A percentile compares a stretch with the other conserved stretches of the same genome.
phyloP scores from a whole-genome alignment of 441 rosid species.

The Syzygium syzygioides region DNA sequence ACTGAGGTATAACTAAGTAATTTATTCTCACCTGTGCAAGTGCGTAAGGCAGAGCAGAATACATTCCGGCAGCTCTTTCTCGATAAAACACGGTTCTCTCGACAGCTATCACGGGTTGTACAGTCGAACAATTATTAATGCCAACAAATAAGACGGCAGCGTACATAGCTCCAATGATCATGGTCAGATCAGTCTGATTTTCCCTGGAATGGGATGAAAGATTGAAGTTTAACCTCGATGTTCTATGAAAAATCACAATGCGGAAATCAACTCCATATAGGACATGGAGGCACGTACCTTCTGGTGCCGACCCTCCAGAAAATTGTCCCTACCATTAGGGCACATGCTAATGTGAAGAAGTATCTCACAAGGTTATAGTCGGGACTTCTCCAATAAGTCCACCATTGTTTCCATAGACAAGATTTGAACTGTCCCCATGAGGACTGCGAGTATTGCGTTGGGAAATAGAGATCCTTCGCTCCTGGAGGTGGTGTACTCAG shows the following conservation, averaged over 20 bases:
- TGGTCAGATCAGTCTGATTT: neutral
- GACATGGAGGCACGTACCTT: conserved; percentile 30
- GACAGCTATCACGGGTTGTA: neutral
- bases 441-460: conserved; percentile 49
- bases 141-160: neutral
- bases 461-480: conserved; percentile 59
- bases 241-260: neutral
- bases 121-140: neutral
- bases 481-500: conserved; percentile 63
- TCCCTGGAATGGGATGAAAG: neutral
- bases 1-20: neutral
- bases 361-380: conserved; percentile 79
- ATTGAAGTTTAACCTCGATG: neutral
- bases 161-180: neutral
- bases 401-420: conserved; percentile 90
- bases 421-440: conserved; percentile 84
- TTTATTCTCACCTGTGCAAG: neutral
- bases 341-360: conserved; percentile 54
- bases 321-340: conserved; percentile 62
- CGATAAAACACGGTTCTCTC: neutral
- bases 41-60: neutral
- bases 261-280: neutral
- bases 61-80: neutral
- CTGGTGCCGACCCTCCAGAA: conserved; percentile 72
- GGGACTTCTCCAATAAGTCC: conserved; percentile 97